Base-by-base conservation (phyloP, 1,139 yeast species). In the Wickerhamomyces sp. region DNA sequence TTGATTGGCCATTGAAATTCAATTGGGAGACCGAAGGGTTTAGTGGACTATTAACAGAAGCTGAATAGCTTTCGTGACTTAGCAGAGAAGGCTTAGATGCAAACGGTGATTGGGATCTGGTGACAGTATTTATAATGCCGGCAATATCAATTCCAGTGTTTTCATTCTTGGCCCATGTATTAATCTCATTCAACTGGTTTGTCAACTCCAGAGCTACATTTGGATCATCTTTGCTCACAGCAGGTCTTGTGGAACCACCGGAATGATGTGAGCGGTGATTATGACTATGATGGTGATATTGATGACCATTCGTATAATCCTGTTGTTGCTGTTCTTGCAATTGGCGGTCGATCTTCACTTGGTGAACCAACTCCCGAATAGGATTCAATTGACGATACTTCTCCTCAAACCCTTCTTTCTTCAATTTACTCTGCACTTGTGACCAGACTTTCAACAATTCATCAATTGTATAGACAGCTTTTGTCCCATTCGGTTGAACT, bases 361-460 rank as follows among this genome's bases (percentile, higher is more conserved):
- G 57, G 17, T 52, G 50, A 13, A 56, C 58, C 18, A 44, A 44
- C 22, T 38, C 39, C 30, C 49, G 41, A 38, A 65, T 64, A 8
- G 59, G 55, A 20, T 55, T 60, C 16, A 49, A 48, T 20, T 55
- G 36, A 48, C 46, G 47, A 44, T 52, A 53, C 61, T 56, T 48
- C 59, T 67, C 52, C 22, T 51, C 51, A 14, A 49, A 51, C 1
- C 58, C 58, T 28, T 51, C 52, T 29, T 51, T 47, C 15, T 48
- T 47, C 17, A 58, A 51, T 36, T 52, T 48, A 15, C 49, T 47
- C 56, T 73, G 67, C 60, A 76, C 66, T 28, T 67, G 63, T 26
- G 65, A 60, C 74, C 80, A 79, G 16, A 78, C 72, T 28, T 68
- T 64, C 44, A 79, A 67, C 47, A 79, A 72, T 46, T 79, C 78